Conservation (phyloP, 1,284 basidiomycete species). For the Marasmius oreades region DNA sequence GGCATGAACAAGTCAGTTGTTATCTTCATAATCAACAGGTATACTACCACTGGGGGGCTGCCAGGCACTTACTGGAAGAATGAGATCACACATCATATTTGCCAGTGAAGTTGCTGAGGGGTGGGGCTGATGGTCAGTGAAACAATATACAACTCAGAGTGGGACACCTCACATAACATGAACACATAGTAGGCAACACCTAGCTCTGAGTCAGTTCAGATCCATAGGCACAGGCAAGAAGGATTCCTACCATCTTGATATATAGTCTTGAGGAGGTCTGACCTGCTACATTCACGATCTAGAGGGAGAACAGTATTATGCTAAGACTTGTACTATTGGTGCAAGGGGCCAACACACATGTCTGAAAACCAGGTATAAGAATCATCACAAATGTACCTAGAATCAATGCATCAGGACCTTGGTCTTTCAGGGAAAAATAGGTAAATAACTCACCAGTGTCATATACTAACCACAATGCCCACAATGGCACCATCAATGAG, state of each 20-base stretch:
- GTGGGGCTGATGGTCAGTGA: too few relatives aligned
- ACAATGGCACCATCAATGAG: neutral
- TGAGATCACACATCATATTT: neutral
- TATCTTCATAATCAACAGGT: neutral
- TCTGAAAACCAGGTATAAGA: neutral
- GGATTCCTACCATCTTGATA: neutral
- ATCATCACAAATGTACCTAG: neutral
- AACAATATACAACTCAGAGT: neutral
- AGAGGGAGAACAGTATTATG: neutral
- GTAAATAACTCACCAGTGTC: neutral
- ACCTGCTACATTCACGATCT: neutral
- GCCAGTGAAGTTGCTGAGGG: neutral
- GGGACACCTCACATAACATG: neutral
- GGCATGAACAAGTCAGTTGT: too few relatives aligned
- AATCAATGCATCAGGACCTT: neutral
- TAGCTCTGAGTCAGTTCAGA: neutral
- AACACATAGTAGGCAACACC: neutral
- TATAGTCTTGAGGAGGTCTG: neutral
- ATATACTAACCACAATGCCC: neutral
- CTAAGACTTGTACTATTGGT: too few relatives aligned
- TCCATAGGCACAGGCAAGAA: neutral
- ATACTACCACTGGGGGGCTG: neutral
- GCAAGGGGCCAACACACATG: neutral
- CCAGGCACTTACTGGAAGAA: neutral
- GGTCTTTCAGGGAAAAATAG: neutral